Evolutionary conservation across 2,329 filamentous ascomycete genomes (phyloP), one percentile per base, ranked within the genome.

Genomic region (Sclerotinia borealis): DNA sequence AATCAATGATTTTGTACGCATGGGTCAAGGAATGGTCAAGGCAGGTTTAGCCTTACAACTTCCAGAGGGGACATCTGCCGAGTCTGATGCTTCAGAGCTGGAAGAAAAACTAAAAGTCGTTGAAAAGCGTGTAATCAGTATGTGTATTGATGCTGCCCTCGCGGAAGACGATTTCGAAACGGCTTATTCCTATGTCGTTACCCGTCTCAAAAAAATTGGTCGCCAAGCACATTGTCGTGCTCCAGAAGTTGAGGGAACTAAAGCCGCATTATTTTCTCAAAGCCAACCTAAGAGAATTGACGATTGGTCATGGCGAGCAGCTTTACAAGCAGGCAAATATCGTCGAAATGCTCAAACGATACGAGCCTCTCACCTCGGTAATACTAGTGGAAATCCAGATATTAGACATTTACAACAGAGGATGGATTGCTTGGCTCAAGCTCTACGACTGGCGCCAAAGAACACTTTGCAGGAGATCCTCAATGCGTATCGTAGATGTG

Each of bases 101-200:
- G 72, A 75, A 49, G 76, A 76, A 31, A 68, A 71, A 55, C 60
- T 66, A 25, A 39, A 74, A 4, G 72, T 79, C 43, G 82, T 85
- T 4, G 85, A 88, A 71, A 85, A 83, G 54, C 84, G 90, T 36
- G 85, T 95, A 58, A 87, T 86, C 7, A 88, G 89, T 64, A 91
- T 93, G 88, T 92, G 90, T 67, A 86, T 93, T 47, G 87, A 92
- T 72, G 86, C 89, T 17, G 89, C 91, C 15, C 80, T 95, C 1
- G 80, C 81, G 11, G 90, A 93, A 72, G 87, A 92, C 67, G 91
- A 86, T 72, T 95, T 95, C 66, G 91, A 96, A 73, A 95, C 91
- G 0, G 91, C 91, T 13, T 95, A 93, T 74, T 93, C 90, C 0
- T 93, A 91, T 72, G 87, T 93, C 1, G 83, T 91, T 52, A 92